phyloP scores from a whole-genome alignment of 2,329 filamentous ascomycete genomes.

The Xylariaceae sp. region DNA sequence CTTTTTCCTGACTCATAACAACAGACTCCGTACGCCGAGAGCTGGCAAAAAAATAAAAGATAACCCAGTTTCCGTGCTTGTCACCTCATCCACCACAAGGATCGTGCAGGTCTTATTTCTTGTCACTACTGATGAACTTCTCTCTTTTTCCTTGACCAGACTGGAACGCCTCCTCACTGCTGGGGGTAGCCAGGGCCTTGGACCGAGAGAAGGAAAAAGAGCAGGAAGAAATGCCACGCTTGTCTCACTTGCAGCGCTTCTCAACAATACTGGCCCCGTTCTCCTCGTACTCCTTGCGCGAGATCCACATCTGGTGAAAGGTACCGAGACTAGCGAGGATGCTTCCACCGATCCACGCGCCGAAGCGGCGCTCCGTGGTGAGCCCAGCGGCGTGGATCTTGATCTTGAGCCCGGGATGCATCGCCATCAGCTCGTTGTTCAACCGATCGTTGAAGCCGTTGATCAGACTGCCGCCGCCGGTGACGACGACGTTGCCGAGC shows the following conservation, averaged over 20 bases:
- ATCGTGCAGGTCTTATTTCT: too few species aligned
- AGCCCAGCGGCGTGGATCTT: conserved; percentile 83
- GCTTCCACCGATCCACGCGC: conserved; percentile 92
- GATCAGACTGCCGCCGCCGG: conserved; percentile 78
- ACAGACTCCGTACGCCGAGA: conserved; percentile 24
- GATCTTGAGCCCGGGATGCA: conserved; percentile 82
- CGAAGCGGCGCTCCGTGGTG: conserved; percentile 84
- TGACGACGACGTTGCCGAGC: conserved; percentile 86
- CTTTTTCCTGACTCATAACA: too few species aligned
- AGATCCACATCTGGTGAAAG: conserved; percentile 99
- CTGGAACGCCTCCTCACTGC: too few species aligned
- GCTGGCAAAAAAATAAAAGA: background rate
- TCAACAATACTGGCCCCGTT: conserved; percentile 86
- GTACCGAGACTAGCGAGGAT: conserved; percentile 92
- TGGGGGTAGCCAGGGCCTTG: too few species aligned
- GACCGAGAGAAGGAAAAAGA: background rate
- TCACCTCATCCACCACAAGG: conserved; percentile 8
- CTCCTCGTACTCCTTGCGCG: conserved; percentile 94
- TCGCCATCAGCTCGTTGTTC: conserved; percentile 71
- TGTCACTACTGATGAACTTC: too few species aligned
- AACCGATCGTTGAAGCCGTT: conserved; percentile 90
- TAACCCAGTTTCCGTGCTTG: too few species aligned
- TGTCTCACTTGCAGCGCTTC: conserved; percentile 79
- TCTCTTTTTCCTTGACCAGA: too few species aligned
- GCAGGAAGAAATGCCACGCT: background rate